Evolutionary conservation across 2,329 filamentous ascomycete genomes (phyloP).

Genomic region (Clonostachys chloroleuca): DNA sequence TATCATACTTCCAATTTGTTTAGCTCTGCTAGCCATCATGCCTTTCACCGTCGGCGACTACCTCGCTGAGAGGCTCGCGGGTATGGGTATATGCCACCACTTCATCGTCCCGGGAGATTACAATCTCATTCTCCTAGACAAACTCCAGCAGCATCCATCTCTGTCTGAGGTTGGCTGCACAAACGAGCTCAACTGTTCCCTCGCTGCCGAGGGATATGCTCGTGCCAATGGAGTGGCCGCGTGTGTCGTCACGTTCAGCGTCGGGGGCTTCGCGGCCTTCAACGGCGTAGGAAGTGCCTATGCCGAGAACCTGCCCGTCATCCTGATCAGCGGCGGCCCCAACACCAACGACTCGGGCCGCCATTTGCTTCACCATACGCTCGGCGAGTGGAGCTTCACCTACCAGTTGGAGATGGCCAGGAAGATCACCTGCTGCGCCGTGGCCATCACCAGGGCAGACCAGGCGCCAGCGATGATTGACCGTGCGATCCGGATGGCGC

Average conservation of each 20-base stretch:
- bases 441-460: conserved; percentile 13
- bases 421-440: conserved; percentile 20
- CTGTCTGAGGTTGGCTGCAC: conserved; percentile 2
- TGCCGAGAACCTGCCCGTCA: conserved; percentile 6
- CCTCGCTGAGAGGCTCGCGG: conserved; percentile 1
- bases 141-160: background rate
- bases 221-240: conserved; percentile 2
- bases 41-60: conserved; percentile 1
- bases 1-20: too few species aligned
- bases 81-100: background rate
- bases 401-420: conserved; percentile 22
- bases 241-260: conserved; percentile 8
- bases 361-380: conserved; percentile 19
- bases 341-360: conserved; percentile 2
- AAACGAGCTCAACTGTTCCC: conserved; percentile 4
- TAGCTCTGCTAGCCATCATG: background rate
- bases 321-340: conserved; percentile 6
- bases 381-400: conserved; percentile 15
- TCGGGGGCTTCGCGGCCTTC: conserved; percentile 7
- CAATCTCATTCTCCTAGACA: background rate
- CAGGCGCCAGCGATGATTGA: conserved; percentile 12
- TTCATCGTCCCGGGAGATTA: background rate
- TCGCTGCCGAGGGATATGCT: conserved; percentile 4
- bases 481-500: conserved; percentile 3
- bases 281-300: conserved; percentile 5